These are phyloP conservation scores for Fonsecaea pugnacius DNA, from an alignment of 2,329 filamentous ascomycete genomes.

Conservation along the genomic window DNA sequence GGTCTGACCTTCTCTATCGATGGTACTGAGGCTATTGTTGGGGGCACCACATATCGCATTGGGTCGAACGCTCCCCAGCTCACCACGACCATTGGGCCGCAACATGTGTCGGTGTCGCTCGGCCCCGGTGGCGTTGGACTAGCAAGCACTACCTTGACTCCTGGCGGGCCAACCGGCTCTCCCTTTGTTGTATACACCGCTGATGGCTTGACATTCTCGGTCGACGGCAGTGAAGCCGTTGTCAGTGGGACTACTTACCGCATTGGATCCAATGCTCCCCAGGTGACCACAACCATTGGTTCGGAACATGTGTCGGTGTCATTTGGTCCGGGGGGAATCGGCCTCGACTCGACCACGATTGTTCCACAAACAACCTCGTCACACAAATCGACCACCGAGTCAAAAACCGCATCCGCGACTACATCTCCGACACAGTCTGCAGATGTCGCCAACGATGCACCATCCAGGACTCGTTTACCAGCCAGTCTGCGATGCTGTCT, in stretches of 20 bases:
- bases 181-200: slow-evolving; percentile 31
- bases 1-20: slow-evolving; percentile 37
- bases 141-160: slow-evolving; percentile 34
- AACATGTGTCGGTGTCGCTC: slow-evolving; percentile 60
- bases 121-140: slow-evolving; percentile 37
- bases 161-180: slow-evolving; percentile 13
- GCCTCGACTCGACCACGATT: slow-evolving; percentile 48
- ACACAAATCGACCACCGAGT: slow-evolving; percentile 9
- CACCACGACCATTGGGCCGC: slow-evolving; percentile 54
- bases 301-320: slow-evolving; percentile 55
- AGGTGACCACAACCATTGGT: slow-evolving; percentile 53
- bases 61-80: slow-evolving; percentile 49
- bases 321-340: slow-evolving; percentile 57
- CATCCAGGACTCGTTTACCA: background rate
- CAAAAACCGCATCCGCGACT: slow-evolving; percentile 10
- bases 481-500: slow-evolving; percentile 15
- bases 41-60: slow-evolving; percentile 57
- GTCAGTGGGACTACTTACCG: slow-evolving; percentile 58
- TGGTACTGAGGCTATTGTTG: slow-evolving; percentile 49
- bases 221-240: slow-evolving; percentile 43
- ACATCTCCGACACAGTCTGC: slow-evolving; percentile 21
- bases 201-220: slow-evolving; percentile 36
- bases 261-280: slow-evolving; percentile 51
- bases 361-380: slow-evolving; percentile 25
- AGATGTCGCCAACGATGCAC: background rate